A percentile compares a stretch with the other conserved stretches of the same genome.
phyloP scores from a whole-genome alignment of 257 asterid species.

The Lavandula angustifolia region DNA sequence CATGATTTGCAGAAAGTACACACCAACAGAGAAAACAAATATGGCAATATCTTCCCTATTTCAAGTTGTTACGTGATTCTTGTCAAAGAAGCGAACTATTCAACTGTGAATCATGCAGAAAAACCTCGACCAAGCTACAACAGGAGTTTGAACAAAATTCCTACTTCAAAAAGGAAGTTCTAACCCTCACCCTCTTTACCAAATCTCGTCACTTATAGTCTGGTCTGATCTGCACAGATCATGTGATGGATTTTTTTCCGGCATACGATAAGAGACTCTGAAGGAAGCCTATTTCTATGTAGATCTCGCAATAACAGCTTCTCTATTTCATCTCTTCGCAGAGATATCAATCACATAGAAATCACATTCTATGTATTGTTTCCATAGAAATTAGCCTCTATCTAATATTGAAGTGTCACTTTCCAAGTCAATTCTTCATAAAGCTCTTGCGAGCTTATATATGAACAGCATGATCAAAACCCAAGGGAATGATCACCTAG shows the following conservation, averaged over 20 bases:
- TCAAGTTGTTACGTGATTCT: background rate
- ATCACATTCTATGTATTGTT: too few relatives aligned
- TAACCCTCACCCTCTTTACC: background rate
- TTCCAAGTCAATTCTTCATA: background rate
- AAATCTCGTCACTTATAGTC: background rate
- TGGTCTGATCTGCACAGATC: too few relatives aligned
- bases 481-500: background rate
- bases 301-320: too few relatives aligned
- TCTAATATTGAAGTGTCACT: background rate
- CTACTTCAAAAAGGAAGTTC: background rate
- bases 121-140: slow-evolving; percentile 4
- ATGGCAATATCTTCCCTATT: background rate
- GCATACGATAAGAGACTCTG: too few relatives aligned
- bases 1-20: slow-evolving; percentile 15
- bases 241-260: too few relatives aligned
- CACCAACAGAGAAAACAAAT: background rate
- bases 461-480: background rate
- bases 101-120: background rate
- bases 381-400: background rate
- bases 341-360: background rate
- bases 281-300: too few relatives aligned
- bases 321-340: background rate
- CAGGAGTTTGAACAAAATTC: background rate
- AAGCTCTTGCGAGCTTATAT: background rate
- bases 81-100: background rate